Conservation (phyloP, 2,329 filamentous ascomycete species). For the Chrysosporium keratinophilum region DNA sequence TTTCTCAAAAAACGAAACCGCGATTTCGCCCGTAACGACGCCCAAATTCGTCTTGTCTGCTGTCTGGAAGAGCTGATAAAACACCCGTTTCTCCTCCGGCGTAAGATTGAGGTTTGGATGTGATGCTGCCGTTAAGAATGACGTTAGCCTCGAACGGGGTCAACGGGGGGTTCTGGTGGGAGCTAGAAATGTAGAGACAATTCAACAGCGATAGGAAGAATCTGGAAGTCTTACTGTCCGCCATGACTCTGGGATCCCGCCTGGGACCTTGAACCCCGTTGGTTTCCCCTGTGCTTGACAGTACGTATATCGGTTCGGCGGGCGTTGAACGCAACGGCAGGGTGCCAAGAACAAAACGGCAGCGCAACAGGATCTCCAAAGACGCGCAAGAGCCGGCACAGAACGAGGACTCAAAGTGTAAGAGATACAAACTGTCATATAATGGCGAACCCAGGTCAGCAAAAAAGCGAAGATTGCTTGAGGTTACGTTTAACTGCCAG, state of each 20-base stretch:
- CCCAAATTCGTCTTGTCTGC: slow-evolving; percentile 86
- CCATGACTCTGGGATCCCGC: background rate
- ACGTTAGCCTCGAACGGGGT: background rate
- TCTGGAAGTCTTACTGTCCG: slow-evolving; percentile 2
- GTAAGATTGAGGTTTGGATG: slow-evolving; percentile 71
- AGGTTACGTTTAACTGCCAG: background rate
- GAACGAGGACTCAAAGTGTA: background rate
- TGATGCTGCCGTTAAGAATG: background rate
- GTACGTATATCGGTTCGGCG: background rate
- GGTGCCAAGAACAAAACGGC: background rate
- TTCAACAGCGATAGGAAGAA: background rate
- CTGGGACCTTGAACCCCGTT: background rate
- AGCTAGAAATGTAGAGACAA: background rate
- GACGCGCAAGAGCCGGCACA: background rate
- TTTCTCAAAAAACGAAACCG: slow-evolving; percentile 96
- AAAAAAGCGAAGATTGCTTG: background rate
- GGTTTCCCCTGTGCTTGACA: background rate
- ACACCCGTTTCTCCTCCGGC: slow-evolving; percentile 84
- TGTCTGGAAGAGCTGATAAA: slow-evolving; percentile 83
- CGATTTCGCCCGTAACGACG: slow-evolving; percentile 89
- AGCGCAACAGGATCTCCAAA: background rate
- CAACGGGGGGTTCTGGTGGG: background rate
- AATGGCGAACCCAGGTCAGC: background rate
- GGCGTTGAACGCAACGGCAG: background rate
- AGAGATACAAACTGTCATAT: background rate